These are phyloP conservation scores for Mariannaea sp. DNA, from an alignment of 2,329 filamentous ascomycete species.

Conservation along the genomic window DNA sequence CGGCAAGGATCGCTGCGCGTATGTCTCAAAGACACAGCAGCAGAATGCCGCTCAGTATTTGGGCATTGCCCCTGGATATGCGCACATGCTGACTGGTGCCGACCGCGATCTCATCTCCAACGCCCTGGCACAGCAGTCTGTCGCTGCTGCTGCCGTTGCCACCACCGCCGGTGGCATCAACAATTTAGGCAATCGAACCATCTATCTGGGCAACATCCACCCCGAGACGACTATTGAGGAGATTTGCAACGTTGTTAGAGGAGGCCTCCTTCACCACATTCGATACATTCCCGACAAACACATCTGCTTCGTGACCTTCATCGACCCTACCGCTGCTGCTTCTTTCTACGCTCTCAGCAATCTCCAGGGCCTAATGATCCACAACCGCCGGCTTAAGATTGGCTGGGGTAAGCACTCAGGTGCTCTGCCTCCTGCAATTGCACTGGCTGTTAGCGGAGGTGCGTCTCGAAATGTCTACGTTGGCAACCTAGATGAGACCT, in stretches of 20 bases:
- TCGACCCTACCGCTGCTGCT: slow-evolving; percentile 95
- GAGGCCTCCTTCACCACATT: slow-evolving; percentile 94
- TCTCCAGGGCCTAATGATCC: slow-evolving; percentile 97
- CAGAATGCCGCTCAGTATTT: slow-evolving; percentile 98
- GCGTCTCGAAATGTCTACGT: slow-evolving; percentile 99
- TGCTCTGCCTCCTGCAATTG: slow-evolving; percentile 92
- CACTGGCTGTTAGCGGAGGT: slow-evolving; percentile 91
- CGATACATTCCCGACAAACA: slow-evolving; percentile 99
- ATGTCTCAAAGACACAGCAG: slow-evolving; percentile 99
- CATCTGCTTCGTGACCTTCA: slow-evolving; percentile 99
- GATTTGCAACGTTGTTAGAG: slow-evolving; percentile 98
- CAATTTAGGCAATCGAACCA: slow-evolving; percentile 95
- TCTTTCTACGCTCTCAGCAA: slow-evolving; percentile 99
- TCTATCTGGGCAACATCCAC: slow-evolving; percentile 98
- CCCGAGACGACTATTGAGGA: slow-evolving; percentile 99
- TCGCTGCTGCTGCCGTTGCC: slow-evolving; percentile 93
- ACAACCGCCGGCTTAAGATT: slow-evolving; percentile 96
- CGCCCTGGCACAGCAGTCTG: slow-evolving; percentile 94
- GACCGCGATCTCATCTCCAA: slow-evolving; percentile 97
- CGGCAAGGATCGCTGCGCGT: slow-evolving; percentile 96
- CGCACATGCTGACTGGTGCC: slow-evolving; percentile 92
- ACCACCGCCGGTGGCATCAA: slow-evolving; percentile 96
- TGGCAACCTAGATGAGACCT: slow-evolving; percentile 94
- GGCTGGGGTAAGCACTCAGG: slow-evolving; percentile 99
- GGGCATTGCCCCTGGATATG: slow-evolving; percentile 94